phyloP scores from a whole-genome alignment of 306 rosid genomes.

The Medicago truncatula region MtrunA17r5.0-ANR NC_053049.1:36441501-36442000 shows the following conservation, averaged over 20 bases:
- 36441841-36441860: too few relatives aligned
- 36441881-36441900: too few relatives aligned
- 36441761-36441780: constrained; percentile 35
- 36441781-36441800: constrained; percentile 42
- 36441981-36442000: too few relatives aligned
- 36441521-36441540: constrained; percentile 39
- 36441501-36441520: constrained; percentile 47
- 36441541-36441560: constrained; percentile 51
- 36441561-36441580: constrained; percentile 47
- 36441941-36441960: too few relatives aligned
- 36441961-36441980: too few relatives aligned
- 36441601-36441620: constrained; percentile 53
- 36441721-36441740: constrained; percentile 62
- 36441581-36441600: constrained; percentile 66
- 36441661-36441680: constrained; percentile 47
- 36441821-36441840: too few relatives aligned
- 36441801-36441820: constrained; percentile 61
- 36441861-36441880: too few relatives aligned
- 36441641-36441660: constrained; percentile 54
- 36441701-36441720: constrained; percentile 48
- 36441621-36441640: constrained; percentile 51
- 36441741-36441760: constrained; percentile 48
- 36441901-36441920: too few relatives aligned
- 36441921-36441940: too few relatives aligned
- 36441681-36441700: constrained; percentile 52